phyloP scores from a whole-genome alignment of 352 stramenopile species.

The Bremia lactucae region DNA sequence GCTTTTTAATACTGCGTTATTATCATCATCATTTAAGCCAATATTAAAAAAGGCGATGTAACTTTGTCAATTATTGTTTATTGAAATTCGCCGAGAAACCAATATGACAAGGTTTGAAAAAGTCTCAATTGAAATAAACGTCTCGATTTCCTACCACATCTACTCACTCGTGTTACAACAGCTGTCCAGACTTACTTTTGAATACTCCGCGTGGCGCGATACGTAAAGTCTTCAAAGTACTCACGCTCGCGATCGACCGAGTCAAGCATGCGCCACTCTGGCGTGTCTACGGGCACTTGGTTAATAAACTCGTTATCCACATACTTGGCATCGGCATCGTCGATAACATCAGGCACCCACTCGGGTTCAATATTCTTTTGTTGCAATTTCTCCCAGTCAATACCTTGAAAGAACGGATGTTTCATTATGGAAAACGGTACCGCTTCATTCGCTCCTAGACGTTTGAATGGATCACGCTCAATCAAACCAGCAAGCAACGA shows the following conservation, averaged over 20 bases:
- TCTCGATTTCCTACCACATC: conserved; percentile 9
- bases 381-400: conserved; percentile 83
- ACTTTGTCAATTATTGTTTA: too few relatives aligned
- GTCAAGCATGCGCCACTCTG: conserved; percentile 84
- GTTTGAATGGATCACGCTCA: conserved; percentile 55
- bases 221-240: conserved; percentile 82
- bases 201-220: conserved; percentile 62
- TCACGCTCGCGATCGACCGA: conserved; percentile 77
- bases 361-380: conserved; percentile 68
- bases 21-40: too few relatives aligned
- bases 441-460: conserved; percentile 63
- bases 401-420: conserved; percentile 77
- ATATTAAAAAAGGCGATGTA: too few relatives aligned
- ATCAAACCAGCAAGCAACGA: conserved; percentile 73
- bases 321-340: conserved; percentile 80
- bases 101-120: too few relatives aligned
- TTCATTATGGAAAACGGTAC: conserved; percentile 85
- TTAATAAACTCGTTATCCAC: conserved; percentile 85
- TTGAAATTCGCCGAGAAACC: too few relatives aligned
- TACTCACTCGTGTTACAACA: conserved; percentile 8
- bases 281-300: conserved; percentile 76
- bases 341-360: conserved; percentile 74
- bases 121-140: too few relatives aligned
- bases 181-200: conserved; percentile 39
- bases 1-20: background rate